These are phyloP conservation scores for Tuber magnatum DNA, from an alignment of 495 filamentous ascomycete species.

Conservation along the genomic window DNA sequence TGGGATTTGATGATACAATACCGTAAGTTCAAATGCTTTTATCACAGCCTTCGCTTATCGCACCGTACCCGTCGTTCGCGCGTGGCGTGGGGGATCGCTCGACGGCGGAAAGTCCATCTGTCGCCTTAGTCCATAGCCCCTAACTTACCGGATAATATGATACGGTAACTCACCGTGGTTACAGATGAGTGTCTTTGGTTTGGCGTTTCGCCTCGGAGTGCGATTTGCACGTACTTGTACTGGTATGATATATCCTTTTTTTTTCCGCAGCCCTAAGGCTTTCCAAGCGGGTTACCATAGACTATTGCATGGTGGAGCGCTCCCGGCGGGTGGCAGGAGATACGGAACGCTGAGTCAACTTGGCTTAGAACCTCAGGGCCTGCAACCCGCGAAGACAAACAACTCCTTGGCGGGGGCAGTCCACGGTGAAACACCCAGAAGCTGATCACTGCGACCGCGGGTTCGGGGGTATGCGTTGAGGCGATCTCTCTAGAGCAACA, in stretches of 20 bases:
- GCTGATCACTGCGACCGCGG: neutral
- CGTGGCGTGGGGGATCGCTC: neutral
- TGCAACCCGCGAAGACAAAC: neutral
- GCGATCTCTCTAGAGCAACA: neutral
- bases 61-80: neutral
- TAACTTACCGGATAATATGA: neutral
- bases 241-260: neutral
- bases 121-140: neutral
- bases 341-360: neutral
- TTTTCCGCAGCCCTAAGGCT: neutral
- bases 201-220: neutral
- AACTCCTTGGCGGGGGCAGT: neutral
- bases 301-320: neutral
- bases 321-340: neutral
- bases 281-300: neutral
- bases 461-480: neutral
- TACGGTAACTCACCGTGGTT: neutral
- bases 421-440: neutral
- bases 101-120: neutral
- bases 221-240: neutral
- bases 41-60: constrained; percentile 1
- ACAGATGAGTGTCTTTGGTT: neutral
- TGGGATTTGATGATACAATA: neutral
- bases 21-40: neutral
- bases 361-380: neutral